These are phyloP conservation scores for Sporothrix schenckii DNA, from an alignment of 2,329 filamentous ascomycete species.

Conservation along the genomic window DNA sequence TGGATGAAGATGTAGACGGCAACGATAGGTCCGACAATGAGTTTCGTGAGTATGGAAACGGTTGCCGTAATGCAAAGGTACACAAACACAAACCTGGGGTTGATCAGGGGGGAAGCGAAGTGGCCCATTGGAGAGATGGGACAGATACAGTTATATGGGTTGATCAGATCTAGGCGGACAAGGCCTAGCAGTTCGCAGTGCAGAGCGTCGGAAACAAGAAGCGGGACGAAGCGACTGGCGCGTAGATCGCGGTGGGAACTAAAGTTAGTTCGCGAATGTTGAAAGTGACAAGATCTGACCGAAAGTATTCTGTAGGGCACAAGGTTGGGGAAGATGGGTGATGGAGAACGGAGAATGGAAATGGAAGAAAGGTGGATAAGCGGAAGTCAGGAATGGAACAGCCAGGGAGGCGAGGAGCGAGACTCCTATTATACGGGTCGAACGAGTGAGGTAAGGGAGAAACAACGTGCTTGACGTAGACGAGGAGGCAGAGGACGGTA, in stretches of 20 bases:
- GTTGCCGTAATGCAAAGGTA: conserved; percentile 10
- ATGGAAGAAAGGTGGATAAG: not conserved
- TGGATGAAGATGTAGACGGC: not conserved
- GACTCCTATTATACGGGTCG: not conserved
- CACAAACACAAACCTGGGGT: not conserved
- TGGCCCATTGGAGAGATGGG: conserved; percentile 1
- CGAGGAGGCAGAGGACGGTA: not conserved
- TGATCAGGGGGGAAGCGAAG: conserved; percentile 17
- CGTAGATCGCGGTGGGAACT: conserved; percentile 11
- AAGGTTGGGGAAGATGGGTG: not conserved
- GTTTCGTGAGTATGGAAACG: not conserved
- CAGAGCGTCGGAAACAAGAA: not conserved
- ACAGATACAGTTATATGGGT: not conserved
- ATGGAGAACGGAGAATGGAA: not conserved
- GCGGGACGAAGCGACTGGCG: not conserved
- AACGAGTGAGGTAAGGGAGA: not conserved
- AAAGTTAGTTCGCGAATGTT: not conserved
- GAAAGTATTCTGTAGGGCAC: not conserved
- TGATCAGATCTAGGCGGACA: not conserved
- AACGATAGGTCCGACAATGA: conserved; percentile 3
- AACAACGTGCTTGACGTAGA: not conserved
- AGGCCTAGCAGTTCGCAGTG: not conserved
- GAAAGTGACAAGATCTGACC: conserved; percentile 5
- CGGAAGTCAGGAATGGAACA: not conserved
- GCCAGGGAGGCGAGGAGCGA: not conserved